Evolutionary conservation across 1,284 basidiomycete genomes (phyloP).

Genomic region (Nidula niveotomentosa): DNA sequence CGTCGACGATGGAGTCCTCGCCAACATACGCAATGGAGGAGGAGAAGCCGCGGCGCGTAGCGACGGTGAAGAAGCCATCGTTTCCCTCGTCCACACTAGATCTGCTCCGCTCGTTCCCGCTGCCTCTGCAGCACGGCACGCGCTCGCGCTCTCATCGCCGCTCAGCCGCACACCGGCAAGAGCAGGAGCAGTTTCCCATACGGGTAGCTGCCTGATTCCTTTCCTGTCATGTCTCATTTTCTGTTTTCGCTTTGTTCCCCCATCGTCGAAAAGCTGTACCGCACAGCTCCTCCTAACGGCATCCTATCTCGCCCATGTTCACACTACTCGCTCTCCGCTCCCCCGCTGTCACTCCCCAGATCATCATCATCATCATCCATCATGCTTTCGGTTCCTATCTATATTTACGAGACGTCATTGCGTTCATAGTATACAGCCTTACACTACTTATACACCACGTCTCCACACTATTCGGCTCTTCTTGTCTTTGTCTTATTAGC

Average conservation of each 20-base stretch:
- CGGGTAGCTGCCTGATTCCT: not conserved
- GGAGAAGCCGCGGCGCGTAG: not conserved
- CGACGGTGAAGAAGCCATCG: conserved; percentile 1
- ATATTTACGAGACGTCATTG: no score
- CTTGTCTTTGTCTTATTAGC: no score
- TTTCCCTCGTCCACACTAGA: conserved; percentile 3
- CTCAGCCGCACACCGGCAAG: not conserved
- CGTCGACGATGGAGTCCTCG: conserved; percentile 22
- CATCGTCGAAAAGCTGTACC: not conserved
- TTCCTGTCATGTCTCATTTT: not conserved
- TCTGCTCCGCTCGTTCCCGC: not conserved
- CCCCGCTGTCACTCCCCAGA: no score
- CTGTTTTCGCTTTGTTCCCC: not conserved
- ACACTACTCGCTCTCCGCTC: no score
- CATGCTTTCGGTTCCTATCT: no score
- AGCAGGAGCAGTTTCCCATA: not conserved
- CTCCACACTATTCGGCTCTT: no score
- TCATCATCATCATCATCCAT: no score
- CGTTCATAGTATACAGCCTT: no score
- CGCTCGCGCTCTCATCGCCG: not conserved
- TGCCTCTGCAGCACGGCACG: not conserved
- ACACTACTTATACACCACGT: no score
- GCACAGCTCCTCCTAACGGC: not conserved
- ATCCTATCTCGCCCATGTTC: no score
- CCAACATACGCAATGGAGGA: conserved; percentile 16